phyloP scores from a whole-genome alignment of 495 filamentous ascomycete genomes.

The Alectoria sarmentosa region DNA sequence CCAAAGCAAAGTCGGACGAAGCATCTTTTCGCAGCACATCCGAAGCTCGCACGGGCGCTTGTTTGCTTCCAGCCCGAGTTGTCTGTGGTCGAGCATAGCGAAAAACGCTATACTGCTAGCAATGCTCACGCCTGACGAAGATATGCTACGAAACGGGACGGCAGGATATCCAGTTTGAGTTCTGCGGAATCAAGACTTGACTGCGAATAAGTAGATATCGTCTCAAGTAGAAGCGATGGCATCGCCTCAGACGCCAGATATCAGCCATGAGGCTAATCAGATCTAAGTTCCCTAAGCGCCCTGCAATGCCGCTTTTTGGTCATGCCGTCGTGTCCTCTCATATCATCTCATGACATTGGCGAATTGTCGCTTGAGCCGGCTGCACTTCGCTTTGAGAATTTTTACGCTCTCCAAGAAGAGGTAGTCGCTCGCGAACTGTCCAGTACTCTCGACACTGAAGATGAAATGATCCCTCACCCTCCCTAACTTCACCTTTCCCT shows the following conservation, averaged over 20 bases:
- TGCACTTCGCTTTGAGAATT: conserved; percentile 72
- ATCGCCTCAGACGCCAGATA: not conserved
- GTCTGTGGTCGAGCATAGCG: not conserved
- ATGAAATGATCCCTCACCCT: conserved; percentile 93
- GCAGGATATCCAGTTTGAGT: no score
- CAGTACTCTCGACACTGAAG: conserved; percentile 88
- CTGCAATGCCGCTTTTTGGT: conserved; percentile 13
- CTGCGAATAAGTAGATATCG: not conserved
- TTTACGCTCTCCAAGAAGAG: conserved; percentile 84
- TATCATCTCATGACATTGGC: conserved; percentile 45
- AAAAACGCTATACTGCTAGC: not conserved
- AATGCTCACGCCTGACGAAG: not conserved
- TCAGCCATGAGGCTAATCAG: not conserved
- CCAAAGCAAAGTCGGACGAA: not conserved
- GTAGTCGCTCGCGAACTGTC: conserved; percentile 84
- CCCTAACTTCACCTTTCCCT: conserved; percentile 89
- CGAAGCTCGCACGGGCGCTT: not conserved
- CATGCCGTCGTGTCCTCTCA: not conserved
- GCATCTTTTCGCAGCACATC: not conserved
- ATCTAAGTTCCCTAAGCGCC: conserved; percentile 6
- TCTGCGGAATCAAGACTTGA: not conserved
- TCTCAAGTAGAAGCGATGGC: not conserved
- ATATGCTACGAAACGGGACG: no score
- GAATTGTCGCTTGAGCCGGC: conserved; percentile 56
- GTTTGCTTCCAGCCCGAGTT: not conserved